These are phyloP conservation scores for Alternaria postmessia DNA, from an alignment of 2,329 filamentous ascomycete species.

Conservation along the genomic window DNA sequence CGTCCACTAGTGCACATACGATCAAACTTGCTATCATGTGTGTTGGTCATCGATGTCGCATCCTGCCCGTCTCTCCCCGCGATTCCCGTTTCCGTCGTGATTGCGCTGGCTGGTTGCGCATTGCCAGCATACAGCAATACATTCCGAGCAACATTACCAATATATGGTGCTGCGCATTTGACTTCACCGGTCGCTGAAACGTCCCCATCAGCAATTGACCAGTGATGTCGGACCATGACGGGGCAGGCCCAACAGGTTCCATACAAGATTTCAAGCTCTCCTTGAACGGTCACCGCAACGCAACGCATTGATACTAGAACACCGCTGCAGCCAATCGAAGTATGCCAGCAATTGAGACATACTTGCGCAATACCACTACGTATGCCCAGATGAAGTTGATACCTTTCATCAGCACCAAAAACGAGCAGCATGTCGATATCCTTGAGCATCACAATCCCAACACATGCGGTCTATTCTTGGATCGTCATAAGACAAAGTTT, in stretches of 20 bases:
- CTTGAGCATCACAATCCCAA: conserved; percentile 2
- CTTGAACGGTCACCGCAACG: conserved; percentile 30
- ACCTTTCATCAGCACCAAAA: conserved; percentile 2
- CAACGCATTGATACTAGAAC: conserved; percentile 9
- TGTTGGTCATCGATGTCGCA: conserved; percentile 29
- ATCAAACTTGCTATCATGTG: conserved; percentile 29
- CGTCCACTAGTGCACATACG: conserved; percentile 35
- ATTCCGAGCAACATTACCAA: conserved; percentile 7
- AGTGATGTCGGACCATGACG: conserved; percentile 15
- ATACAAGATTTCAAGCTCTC: conserved; percentile 32
- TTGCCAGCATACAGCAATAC: conserved; percentile 25
- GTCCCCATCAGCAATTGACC: conserved; percentile 7
- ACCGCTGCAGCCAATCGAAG: conserved; percentile 27
- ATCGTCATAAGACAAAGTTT: conserved; percentile 19
- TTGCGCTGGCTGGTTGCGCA: conserved; percentile 19
- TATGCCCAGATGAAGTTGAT: conserved; percentile 7
- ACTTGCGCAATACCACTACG: conserved; percentile 21
- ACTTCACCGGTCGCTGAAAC: conserved; percentile 18
- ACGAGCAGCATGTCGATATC: conserved; percentile 3
- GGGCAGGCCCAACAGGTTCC: conserved; percentile 14
- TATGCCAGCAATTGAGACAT: conserved; percentile 19
- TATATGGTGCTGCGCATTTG: not conserved
- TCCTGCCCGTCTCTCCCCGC: conserved; percentile 43
- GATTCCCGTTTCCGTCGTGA: conserved; percentile 34
- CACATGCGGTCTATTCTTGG: conserved; percentile 32